Evolutionary conservation across 768 basidiomycete species (phyloP).

Genomic region (Rhizopogon vulgaris): DNA sequence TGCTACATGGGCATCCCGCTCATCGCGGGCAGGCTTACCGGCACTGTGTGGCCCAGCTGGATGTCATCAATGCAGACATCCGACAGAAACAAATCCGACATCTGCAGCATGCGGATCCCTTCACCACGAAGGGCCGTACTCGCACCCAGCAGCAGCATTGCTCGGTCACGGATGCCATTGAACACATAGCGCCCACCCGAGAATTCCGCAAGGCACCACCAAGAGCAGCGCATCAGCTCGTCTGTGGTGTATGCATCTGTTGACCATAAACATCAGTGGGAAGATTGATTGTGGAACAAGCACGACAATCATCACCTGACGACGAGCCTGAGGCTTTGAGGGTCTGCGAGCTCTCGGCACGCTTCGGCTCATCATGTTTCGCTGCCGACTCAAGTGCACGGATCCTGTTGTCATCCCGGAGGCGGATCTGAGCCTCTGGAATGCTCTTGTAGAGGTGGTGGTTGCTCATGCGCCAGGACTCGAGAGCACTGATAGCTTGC

Average conservation of each 20-base stretch:
- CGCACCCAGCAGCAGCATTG: conserved; percentile 23
- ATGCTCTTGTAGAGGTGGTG: conserved; percentile 6
- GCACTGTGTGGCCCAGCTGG: neutral
- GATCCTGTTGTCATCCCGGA: conserved; percentile 16
- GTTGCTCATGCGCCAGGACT: conserved; percentile 14
- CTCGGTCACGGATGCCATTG: conserved; percentile 18
- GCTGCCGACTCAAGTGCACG: conserved; percentile 12
- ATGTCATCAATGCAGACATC: neutral
- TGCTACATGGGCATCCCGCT: too few relatives aligned
- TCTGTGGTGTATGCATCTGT: conserved; percentile 21
- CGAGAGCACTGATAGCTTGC: conserved; percentile 25
- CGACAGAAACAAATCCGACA: conserved; percentile 19
- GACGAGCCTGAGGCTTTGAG: conserved; percentile 18
- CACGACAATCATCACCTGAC: neutral
- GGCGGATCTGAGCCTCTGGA: conserved; percentile 13
- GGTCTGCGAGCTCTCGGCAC: conserved; percentile 10
- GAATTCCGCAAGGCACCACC: conserved; percentile 12
- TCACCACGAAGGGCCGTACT: conserved; percentile 26
- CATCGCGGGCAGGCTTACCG: too few relatives aligned
- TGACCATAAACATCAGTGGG: neutral
- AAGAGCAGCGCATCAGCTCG: conserved; percentile 16
- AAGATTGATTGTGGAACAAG: neutral
- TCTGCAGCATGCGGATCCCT: conserved; percentile 15
- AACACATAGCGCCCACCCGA: conserved; percentile 7
- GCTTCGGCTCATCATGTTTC: conserved; percentile 13